These are phyloP conservation scores for Clitopilus hobsonii DNA, from an alignment of 768 basidiomycete species.

Conservation along the genomic window DNA sequence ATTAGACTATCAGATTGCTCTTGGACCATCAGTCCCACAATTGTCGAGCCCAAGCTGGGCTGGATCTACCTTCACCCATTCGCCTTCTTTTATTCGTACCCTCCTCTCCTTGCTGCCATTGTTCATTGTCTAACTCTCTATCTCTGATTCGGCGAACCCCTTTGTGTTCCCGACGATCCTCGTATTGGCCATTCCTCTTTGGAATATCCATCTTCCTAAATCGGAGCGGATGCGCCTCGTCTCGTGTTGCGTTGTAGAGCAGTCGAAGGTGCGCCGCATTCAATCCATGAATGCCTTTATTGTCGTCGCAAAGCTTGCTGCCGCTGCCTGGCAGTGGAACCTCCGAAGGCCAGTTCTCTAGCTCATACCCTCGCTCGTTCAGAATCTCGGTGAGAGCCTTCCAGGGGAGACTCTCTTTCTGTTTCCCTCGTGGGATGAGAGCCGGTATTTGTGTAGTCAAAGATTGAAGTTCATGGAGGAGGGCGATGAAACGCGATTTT, in stretches of 20 bases:
- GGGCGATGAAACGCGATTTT: background rate
- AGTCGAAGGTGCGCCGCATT: background rate
- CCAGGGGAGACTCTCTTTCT: background rate
- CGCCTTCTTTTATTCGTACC: too few relatives aligned
- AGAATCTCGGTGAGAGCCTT: background rate
- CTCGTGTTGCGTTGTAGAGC: background rate
- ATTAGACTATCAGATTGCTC: too few relatives aligned
- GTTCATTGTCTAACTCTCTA: too few relatives aligned
- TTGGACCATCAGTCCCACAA: too few relatives aligned
- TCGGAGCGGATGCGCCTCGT: background rate
- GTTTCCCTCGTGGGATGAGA: background rate
- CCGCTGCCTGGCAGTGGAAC: constrained; percentile 3
- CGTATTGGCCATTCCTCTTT: too few relatives aligned
- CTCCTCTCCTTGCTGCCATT: too few relatives aligned
- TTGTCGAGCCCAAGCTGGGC: too few relatives aligned
- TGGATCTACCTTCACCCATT: too few relatives aligned
- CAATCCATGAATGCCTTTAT: constrained; percentile 1
- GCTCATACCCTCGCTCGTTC: background rate
- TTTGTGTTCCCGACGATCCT: too few relatives aligned
- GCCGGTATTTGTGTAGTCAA: background rate
- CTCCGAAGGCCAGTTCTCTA: constrained; percentile 2
- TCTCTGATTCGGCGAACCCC: too few relatives aligned
- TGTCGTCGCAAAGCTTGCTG: background rate
- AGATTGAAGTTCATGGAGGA: background rate
- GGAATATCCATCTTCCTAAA: background rate